Evolutionary conservation across 495 filamentous ascomycete genomes (phyloP), one percentile per base, ranked within the genome.

Genomic region (Hypoxylon lienhwacheense): DNA sequence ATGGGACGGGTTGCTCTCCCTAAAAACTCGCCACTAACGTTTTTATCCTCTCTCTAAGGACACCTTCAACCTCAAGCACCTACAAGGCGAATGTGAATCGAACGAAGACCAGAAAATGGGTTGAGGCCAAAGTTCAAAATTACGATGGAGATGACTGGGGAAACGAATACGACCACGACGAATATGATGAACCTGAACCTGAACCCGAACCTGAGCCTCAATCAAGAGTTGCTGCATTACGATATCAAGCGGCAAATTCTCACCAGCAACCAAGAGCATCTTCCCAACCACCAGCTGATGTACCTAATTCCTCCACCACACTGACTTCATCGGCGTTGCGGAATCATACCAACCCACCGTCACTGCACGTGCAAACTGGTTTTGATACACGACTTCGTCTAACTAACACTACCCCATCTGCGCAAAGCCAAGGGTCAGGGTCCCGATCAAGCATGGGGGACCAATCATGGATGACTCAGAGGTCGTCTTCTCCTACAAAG

Each of bases 61-160:
- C 61, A 6, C 62, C 71, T 4, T 42, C 49, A 16, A 54, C 59
- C 11, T 59, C 68, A 1, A 59, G 57, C 46, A 50, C 70, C 3
- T 82, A 79, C 59, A 75, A 75, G 49, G 80, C 91, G 8, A 96
- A 97, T 66, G 85, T 96, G 20, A 90, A 88, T 70, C 87, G 93
- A 49, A 77, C 85, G 24, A 95, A 96, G 73, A 97, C 93, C 12
- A 90, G 84, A 71, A 90, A 90, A 74, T 98, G 93, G 93, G 86
- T 91, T 7, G 85, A 96, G 61, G 93, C 93, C 16, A 95, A 92
- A 67, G 77, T 84, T 28, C 82, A 85, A 50, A 86, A 85, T 50
- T 98, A 98, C 63, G 93, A 91, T 63, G 93, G 91, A 52, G 90
- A 89, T 59, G 92, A 96, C 62, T 97, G 93, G 89, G 93, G 90